Evolutionary conservation across 768 basidiomycete species (phyloP).

Genomic region (Rubroboletus pulcherrimus): DNA sequence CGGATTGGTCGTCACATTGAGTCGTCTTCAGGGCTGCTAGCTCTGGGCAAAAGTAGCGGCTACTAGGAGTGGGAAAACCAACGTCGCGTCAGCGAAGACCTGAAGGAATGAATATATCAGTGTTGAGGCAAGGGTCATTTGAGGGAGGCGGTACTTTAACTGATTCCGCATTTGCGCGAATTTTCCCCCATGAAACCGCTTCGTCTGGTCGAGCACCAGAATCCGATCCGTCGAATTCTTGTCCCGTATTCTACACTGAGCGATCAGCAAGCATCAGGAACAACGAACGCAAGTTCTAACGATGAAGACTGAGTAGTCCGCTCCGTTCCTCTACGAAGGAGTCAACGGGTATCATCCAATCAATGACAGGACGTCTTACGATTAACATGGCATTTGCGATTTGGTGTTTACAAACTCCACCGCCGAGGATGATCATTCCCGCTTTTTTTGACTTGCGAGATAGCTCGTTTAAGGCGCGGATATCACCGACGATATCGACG

Average conservation of each 20-base stretch:
- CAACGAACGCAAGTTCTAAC: constrained; percentile 38
- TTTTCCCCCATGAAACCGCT: constrained; percentile 98
- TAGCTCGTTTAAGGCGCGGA: constrained; percentile 86
- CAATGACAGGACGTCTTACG: constrained; percentile 42
- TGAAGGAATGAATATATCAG: constrained; percentile 17
- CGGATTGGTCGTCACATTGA: neutral
- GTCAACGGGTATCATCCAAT: constrained; percentile 1
- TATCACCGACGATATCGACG: constrained; percentile 93
- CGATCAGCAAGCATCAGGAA: neutral
- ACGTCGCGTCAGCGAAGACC: constrained; percentile 94
- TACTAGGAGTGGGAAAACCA: constrained; percentile 93
- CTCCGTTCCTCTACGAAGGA: constrained; percentile 79
- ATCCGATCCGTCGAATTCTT: constrained; percentile 99
- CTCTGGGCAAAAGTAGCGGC: constrained; percentile 86
- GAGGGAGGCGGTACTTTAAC: constrained; percentile 56
- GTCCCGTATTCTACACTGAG: constrained; percentile 79
- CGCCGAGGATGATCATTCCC: constrained; percentile 97
- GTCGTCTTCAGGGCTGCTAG: constrained; percentile 1
- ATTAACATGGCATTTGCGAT: constrained; percentile 99
- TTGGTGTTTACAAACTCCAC: constrained; percentile 98
- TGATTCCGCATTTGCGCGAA: constrained; percentile 76
- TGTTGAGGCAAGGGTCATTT: neutral
- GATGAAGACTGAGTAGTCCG: constrained; percentile 95
- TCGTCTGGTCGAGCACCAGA: constrained; percentile 97
- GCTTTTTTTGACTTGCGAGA: constrained; percentile 86